Conservation (phyloP, 805 yeast genomes). For the Candida morakotiae region DNA sequence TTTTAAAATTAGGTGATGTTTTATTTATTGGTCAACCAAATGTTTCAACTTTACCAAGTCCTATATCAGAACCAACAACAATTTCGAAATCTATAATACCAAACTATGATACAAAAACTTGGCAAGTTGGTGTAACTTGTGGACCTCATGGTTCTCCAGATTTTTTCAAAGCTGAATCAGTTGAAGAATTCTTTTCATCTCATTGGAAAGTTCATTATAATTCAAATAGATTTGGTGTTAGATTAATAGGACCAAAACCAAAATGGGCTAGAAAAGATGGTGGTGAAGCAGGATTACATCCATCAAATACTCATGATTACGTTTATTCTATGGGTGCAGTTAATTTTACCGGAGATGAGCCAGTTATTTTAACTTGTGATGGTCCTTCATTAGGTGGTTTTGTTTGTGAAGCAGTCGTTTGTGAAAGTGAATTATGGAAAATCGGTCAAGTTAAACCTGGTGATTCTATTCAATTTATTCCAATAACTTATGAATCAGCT, state of each 20-base stretch:
- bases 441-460: slow-evolving; percentile 98
- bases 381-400: slow-evolving; percentile 98
- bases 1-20: slow-evolving; percentile 87
- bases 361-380: slow-evolving; percentile 93
- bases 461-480: slow-evolving; percentile 75
- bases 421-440: slow-evolving; percentile 97
- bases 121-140: slow-evolving; percentile 91
- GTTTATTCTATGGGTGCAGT: slow-evolving; percentile 95
- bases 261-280: slow-evolving; percentile 95
- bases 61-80: slow-evolving; percentile 58
- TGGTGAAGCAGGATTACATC: slow-evolving; percentile 97
- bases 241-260: slow-evolving; percentile 94
- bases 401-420: slow-evolving; percentile 94
- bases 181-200: slow-evolving; percentile 67
- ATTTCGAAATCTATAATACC: slow-evolving; percentile 60
- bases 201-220: slow-evolving; percentile 96
- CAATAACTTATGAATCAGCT: slow-evolving; percentile 69
- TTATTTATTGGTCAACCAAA: slow-evolving; percentile 80
- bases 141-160: slow-evolving; percentile 99
- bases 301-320: slow-evolving; percentile 97
- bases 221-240: slow-evolving; percentile 94
- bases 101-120: slow-evolving; percentile 45
- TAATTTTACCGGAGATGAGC: slow-evolving; percentile 98
- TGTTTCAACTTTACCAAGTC: slow-evolving; percentile 64
- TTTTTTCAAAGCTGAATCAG: slow-evolving; percentile 74